Conservation (phyloP, 1,284 basidiomycete genomes). For the Ustilago bromivora region DNA sequence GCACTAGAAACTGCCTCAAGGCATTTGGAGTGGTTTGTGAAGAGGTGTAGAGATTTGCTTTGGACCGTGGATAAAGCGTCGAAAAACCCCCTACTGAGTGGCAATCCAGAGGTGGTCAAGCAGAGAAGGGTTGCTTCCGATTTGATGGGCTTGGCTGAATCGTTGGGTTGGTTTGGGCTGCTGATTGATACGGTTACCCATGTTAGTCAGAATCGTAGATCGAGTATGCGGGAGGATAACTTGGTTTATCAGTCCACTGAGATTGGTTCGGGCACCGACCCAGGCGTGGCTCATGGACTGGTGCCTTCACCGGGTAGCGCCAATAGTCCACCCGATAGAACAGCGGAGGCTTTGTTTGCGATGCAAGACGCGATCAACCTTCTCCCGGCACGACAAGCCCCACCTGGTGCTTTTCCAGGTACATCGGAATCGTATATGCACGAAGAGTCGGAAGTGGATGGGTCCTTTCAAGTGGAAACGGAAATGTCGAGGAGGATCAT, state of each 20-base stretch:
- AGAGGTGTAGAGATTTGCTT: constrained; percentile 37
- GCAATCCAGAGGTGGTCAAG: constrained; percentile 27
- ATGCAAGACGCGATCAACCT: constrained; percentile 50
- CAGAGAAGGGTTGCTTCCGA: constrained; percentile 40
- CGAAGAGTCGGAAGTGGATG: constrained; percentile 40
- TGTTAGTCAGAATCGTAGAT: constrained; percentile 41
- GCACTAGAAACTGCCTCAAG: constrained; percentile 49
- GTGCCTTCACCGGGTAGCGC: constrained; percentile 23
- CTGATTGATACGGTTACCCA: constrained; percentile 52
- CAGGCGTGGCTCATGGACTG: constrained; percentile 26
- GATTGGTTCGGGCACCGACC: constrained; percentile 42
- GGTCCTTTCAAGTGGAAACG: constrained; percentile 38
- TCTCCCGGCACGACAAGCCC: constrained; percentile 42
- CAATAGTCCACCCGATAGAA: constrained; percentile 26
- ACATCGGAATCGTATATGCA: constrained; percentile 49
- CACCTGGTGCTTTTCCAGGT: constrained; percentile 49
- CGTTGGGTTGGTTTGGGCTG: constrained; percentile 51
- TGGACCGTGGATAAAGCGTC: constrained; percentile 39
- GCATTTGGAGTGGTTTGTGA: constrained; percentile 51
- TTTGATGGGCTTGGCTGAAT: constrained; percentile 50
- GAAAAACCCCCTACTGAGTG: constrained; percentile 36
- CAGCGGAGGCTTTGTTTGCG: constrained; percentile 46
- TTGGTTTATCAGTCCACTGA: constrained; percentile 38
- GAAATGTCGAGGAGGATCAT: constrained; percentile 54
- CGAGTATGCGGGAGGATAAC: constrained; percentile 45